Base-by-base conservation (phyloP, 768 basidiomycete species). In the Phanerochaete carnosa region DNA sequence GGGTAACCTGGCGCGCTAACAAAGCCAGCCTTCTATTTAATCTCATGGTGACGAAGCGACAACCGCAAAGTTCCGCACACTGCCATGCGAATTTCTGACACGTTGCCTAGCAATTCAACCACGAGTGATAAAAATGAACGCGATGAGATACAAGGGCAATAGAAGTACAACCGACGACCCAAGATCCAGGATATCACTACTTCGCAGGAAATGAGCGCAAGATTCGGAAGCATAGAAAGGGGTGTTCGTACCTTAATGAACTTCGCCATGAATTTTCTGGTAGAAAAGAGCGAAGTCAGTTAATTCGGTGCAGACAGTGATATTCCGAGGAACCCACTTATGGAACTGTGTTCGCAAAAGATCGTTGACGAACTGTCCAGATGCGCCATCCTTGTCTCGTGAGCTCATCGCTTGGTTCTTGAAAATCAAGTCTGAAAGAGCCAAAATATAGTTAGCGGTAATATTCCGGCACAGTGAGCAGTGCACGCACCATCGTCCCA, bases 351-450 rank as follows among this genome's bases (percentile, higher is more conserved):
- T 95, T 71, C 96, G 83, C 62, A 98, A 75, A 53, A 98, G 79
- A 74, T 98, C 97, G 70, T 99, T 98, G 63, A 98, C 94, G 70
- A 98, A 98, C 59, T 90, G 88, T 13, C 88, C 87, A 66, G 82
- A 80, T 2, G 79, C 74, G 70, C 78, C 81, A 56, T 81, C 80
- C 64, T 87, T 87, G 57, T 87, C 82, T 59, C 77, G 81, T 50
- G 80, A 72, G 32, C 80, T 83, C 75, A 87, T 87, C 0, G 97
- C 93, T 74, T 99, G 97, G 73, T 98, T 98, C 79, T 98, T 98
- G 85, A 98, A 98, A 69, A 98, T 95, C 57, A 97, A 79, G 74
- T 99, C 94, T 94, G 55, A 28, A 33, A 29, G 43, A 59, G 11
- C 28, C 28, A 43, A 11, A 25, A 25, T 47, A 37, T 23, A 13